Percentiles rank a stretch among this genome's conserved stretches.
Conservation (phyloP, 768 basidiomycete species). For the Lactarius hatsudake region DNA sequence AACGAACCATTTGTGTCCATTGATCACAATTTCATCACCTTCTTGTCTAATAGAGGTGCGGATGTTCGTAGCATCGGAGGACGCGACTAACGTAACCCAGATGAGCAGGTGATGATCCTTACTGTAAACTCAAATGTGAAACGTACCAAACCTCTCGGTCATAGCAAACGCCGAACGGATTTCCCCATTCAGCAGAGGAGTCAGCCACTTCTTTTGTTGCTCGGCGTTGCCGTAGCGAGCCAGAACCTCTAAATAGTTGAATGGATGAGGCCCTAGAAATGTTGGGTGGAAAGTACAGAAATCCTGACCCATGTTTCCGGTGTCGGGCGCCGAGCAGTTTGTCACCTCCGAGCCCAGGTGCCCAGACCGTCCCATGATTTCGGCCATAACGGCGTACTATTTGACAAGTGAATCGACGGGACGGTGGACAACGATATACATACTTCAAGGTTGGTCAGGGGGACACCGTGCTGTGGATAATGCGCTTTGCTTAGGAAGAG, state of each 20-base stretch:
- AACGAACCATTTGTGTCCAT: slow-evolving; percentile 90
- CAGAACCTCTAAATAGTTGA: slow-evolving; percentile 72
- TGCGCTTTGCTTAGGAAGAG: slow-evolving; percentile 93
- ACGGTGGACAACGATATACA: slow-evolving; percentile 20
- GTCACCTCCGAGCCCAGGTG: slow-evolving; percentile 81
- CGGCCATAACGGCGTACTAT: slow-evolving; percentile 97
- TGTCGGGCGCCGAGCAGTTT: slow-evolving; percentile 96
- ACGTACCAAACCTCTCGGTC: slow-evolving; percentile 88
- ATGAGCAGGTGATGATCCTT: slow-evolving; percentile 13
- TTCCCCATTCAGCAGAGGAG: slow-evolving; percentile 85
- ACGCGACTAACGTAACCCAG: slow-evolving; percentile 57
- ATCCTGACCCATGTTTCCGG: slow-evolving; percentile 90
- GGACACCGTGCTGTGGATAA: slow-evolving; percentile 85
- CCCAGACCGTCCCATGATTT: slow-evolving; percentile 81
- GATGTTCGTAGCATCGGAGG: slow-evolving; percentile 95
- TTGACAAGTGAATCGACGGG: slow-evolving; percentile 4
- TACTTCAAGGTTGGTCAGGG: slow-evolving; percentile 92
- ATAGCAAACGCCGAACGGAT: slow-evolving; percentile 95
- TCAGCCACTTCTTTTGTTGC: slow-evolving; percentile 89
- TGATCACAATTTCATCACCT: slow-evolving; percentile 87
- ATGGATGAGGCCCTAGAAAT: slow-evolving; percentile 10
- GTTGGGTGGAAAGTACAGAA: background rate
- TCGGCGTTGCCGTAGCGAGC: slow-evolving; percentile 90
- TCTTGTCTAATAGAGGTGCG: slow-evolving; percentile 81
- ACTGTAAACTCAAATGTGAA: background rate